These are phyloP conservation scores for Tetrapyrgos nigripes DNA, from an alignment of 1,284 basidiomycete genomes.

Conservation along the genomic window DNA sequence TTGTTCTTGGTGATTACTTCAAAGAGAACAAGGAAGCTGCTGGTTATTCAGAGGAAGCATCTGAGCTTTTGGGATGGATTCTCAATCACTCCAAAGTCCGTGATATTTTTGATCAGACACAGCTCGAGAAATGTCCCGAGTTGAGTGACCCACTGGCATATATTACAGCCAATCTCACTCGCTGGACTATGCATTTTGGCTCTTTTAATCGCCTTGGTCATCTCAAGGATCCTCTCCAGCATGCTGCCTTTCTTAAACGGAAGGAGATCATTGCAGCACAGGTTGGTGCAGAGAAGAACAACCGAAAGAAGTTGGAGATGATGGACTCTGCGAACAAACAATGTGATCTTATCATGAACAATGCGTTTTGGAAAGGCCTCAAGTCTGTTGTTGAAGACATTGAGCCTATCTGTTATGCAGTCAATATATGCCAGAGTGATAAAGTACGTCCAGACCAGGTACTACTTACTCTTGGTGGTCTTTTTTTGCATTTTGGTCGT, in stretches of 20 bases:
- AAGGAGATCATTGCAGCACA: no score
- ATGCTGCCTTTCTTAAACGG: no score
- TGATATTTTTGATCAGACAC: slow-evolving; percentile 27
- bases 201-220: no score
- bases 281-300: no score
- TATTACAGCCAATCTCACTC: slow-evolving; percentile 31
- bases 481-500: slow-evolving; percentile 15
- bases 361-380: no score
- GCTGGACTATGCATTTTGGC: slow-evolving; percentile 34
- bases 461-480: slow-evolving; percentile 17
- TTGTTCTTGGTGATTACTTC: no score
- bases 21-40: no score
- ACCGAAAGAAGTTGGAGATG: no score
- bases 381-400: no score
- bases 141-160: slow-evolving; percentile 26
- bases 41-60: slow-evolving; percentile 28
- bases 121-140: slow-evolving; percentile 23
- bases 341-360: no score
- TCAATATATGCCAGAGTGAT: slow-evolving; percentile 22
- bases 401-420: slow-evolving; percentile 21
- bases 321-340: no score
- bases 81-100: slow-evolving; percentile 26
- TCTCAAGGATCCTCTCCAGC: no score
- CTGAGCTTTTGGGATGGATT: slow-evolving; percentile 28
- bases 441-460: slow-evolving; percentile 17